phyloP scores from a whole-genome alignment of 1,139 yeast species.

The Saccharomyces hybrid region DNA sequence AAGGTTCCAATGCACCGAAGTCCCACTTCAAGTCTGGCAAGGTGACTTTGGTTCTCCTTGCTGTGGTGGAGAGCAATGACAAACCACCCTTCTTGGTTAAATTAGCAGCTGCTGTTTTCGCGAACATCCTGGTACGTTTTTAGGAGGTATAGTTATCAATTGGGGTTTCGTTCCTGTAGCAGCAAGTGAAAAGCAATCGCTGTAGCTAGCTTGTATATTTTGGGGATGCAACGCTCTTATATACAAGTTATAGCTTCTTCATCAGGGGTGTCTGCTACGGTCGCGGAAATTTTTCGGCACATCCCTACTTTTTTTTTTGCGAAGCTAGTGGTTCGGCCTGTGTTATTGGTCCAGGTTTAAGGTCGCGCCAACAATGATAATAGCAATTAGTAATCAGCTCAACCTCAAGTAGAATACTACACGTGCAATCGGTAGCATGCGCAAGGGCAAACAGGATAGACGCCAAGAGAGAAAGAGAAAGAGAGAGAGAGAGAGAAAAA shows the following conservation, averaged over 20 bases:
- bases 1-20: slow-evolving; percentile 84
- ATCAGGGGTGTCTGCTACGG: background rate
- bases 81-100: slow-evolving; percentile 4
- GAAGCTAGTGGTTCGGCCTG: background rate
- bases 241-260: background rate
- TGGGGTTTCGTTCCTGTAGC: background rate
- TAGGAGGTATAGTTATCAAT: background rate
- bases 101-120: slow-evolving; percentile 8
- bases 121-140: slow-evolving; percentile 6
- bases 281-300: background rate
- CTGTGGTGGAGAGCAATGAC: background rate
- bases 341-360: background rate
- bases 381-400: background rate
- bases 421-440: background rate
- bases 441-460: background rate
- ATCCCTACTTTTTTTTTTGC: background rate
- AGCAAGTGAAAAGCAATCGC: too few species aligned
- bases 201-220: background rate
- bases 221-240: background rate
- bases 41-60: slow-evolving; percentile 54
- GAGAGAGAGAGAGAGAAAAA: background rate
- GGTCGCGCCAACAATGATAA: background rate
- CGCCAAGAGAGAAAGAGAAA: background rate
- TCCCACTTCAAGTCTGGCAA: slow-evolving; percentile 86
- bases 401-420: background rate